Conservation (phyloP, 139 green algal species). For the Deuterostichococcus epilithicus region DNA sequence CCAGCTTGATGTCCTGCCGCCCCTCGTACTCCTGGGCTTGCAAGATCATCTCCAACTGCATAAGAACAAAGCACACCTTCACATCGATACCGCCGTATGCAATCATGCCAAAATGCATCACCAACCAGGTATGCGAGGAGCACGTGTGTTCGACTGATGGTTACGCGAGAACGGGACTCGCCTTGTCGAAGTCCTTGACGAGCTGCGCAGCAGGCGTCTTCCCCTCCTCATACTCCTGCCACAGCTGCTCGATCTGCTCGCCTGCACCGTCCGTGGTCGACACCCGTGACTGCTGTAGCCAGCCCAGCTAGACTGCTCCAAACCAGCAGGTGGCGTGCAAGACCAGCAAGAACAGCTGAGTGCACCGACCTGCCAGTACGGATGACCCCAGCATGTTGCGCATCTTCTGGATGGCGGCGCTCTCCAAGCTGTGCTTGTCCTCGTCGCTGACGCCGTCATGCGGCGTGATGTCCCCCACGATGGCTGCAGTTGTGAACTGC, state of each 20-base stretch:
- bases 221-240: constrained; percentile 87
- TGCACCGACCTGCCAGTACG: constrained; percentile 9
- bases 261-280: too few species aligned
- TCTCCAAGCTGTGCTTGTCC: constrained; percentile 78
- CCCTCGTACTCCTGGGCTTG: constrained; percentile 87
- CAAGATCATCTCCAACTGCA: constrained; percentile 72
- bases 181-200: constrained; percentile 97
- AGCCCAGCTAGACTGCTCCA: too few species aligned
- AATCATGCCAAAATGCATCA: neutral
- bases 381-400: constrained; percentile 60
- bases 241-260: constrained; percentile 71
- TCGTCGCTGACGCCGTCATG: constrained; percentile 57
- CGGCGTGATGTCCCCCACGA: constrained; percentile 94
- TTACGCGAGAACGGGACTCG: neutral
- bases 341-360: too few species aligned
- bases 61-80: neutral
- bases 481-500: constrained; percentile 35
- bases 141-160: too few species aligned
- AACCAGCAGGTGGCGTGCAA: too few species aligned
- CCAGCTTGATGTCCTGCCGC: constrained; percentile 52
- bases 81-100: too few species aligned
- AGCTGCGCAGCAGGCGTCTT: constrained; percentile 72
- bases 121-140: neutral
- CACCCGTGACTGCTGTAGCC: too few species aligned
- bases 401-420: constrained; percentile 68